Evolutionary conservation across 768 basidiomycete species (phyloP), one percentile per base, ranked within the genome.

Genomic region (Auricularia sp.): DNA sequence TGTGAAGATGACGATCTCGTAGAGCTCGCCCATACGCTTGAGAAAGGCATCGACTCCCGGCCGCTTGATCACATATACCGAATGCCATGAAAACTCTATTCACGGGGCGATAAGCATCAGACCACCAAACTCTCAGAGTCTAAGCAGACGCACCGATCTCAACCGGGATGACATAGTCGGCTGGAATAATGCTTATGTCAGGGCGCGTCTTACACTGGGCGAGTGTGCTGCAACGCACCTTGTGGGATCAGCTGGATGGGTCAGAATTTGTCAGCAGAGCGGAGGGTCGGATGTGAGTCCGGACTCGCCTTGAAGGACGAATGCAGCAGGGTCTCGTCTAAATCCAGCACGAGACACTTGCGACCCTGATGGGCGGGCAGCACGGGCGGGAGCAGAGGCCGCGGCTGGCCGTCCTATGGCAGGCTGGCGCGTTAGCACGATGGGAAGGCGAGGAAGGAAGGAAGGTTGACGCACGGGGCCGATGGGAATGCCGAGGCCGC

Each of bases 61-160:
- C 39, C 80, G 77, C 68, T 81, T 81, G 74, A 81, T 79, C 29
- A 81, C 80, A 70, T 81, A 81, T 62, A 81, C 80, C 62, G 81
- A 81, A 71, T 81, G 80, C 62, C 73, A 76, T 69, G 80, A 78
- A 53, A 76, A 77, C 67, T 81, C 80, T n/a, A 62, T 29, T 29
- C 29, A 56, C 11, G 43, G 43, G 18, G 3, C 43, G 18, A 44
- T 18, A 10, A 10, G 43, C 11, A 11, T 44, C 43, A 44, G 18
- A 18, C 18, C 43, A 10, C 18, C 11, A 18, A 10, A 11, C 43
- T 10, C 18, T 11, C 43, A 18, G 43, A 8, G 47, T 6, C 6
- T 51, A 6, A 18, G 14, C 21, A 21, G 8, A 51, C 10, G 14
- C 47, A 51, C 47, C 47, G 5, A 81, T 81, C 72, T 81, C 80